Evolutionary conservation across 805 yeast species (phyloP), one percentile per base, ranked within the genome.

Genomic region (Maudiozyma saulgeensis): DNA sequence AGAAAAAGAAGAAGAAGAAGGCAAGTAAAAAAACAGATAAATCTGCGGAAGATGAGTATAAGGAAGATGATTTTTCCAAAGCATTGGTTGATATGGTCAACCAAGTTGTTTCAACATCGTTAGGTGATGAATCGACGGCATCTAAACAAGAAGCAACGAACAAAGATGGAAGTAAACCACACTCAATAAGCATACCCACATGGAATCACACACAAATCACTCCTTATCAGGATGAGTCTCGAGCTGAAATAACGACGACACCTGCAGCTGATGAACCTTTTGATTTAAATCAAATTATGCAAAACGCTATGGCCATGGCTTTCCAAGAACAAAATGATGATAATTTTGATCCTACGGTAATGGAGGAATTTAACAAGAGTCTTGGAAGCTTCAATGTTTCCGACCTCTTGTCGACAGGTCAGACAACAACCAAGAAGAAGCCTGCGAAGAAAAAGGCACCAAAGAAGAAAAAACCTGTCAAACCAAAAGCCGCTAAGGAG

Each of bases 261-360:
- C 58, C 42, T 19, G 31, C 41, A 3, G 39, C 63, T 37, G 76
- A 69, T 37, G 77, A 71, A 32, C 79, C 77, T 26, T 68, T 82
- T 51, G 87, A 82, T 57, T 73, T 84, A 79, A 81, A 79, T 57
- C 84, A 79, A 55, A 84, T 84, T 54, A 75, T 84, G 73, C 87
- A 82, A 54, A 82, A 82, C 66, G 93, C 91, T 1, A 75, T 84
- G 68, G 78, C 78, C 44, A 74, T 85, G 82, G 93, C 90, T 0
- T 79, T 80, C 73, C 83, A 79, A 52, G 79, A 81, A 51, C 57
- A 56, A 21, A 40, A 50, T 13, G 49, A 53, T 7, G 55, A 53
- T 23, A 46, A 46, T 43, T 42, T 56, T 8, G 62, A 56, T 47
- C 49, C 53, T 8, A 51, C 60, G 9, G 58, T 53, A 1, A 56